These are phyloP conservation scores for Liriodendron chinense DNA, from an alignment of 164 flowering plant genomes.

Conservation along the genomic window DNA sequence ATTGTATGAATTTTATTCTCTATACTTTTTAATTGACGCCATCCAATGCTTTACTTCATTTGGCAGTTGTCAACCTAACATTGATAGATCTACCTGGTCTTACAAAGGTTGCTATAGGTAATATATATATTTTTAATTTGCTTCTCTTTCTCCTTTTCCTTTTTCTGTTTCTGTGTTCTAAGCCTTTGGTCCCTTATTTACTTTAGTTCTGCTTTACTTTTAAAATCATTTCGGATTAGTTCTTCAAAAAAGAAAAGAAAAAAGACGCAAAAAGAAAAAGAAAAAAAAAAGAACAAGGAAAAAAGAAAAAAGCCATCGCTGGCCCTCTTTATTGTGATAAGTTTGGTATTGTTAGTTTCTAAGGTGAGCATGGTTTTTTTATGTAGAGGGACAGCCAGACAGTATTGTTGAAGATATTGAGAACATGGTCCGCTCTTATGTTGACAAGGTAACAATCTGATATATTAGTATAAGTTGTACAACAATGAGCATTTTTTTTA, in stretches of 20 bases:
- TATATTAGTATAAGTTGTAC: background rate
- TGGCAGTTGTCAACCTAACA: slow-evolving; percentile 91
- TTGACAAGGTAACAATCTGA: slow-evolving; percentile 66
- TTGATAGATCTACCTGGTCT: slow-evolving; percentile 97
- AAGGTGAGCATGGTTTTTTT: background rate
- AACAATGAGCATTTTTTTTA: background rate
- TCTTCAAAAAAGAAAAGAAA: no score
- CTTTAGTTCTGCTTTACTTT: background rate
- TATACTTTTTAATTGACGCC: background rate
- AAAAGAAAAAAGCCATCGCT: background rate
- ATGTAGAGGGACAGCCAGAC: slow-evolving; percentile 67
- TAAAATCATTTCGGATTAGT: background rate
- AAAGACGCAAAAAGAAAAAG: no score
- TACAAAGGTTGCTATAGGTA: slow-evolving; percentile 97
- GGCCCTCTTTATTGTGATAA: background rate
- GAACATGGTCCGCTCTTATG: slow-evolving; percentile 79
- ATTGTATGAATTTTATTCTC: background rate
- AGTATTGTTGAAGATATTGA: slow-evolving; percentile 83
- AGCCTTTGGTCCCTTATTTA: background rate
- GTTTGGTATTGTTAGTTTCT: background rate
- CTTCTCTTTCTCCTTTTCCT: background rate
- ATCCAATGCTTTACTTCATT: slow-evolving; percentile 1
- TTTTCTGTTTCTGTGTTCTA: background rate
- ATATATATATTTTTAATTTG: slow-evolving; percentile 18
- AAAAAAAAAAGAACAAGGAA: no score